phyloP scores from a whole-genome alignment of 2,329 filamentous ascomycete genomes.

The Alternaria arborescens region DNA sequence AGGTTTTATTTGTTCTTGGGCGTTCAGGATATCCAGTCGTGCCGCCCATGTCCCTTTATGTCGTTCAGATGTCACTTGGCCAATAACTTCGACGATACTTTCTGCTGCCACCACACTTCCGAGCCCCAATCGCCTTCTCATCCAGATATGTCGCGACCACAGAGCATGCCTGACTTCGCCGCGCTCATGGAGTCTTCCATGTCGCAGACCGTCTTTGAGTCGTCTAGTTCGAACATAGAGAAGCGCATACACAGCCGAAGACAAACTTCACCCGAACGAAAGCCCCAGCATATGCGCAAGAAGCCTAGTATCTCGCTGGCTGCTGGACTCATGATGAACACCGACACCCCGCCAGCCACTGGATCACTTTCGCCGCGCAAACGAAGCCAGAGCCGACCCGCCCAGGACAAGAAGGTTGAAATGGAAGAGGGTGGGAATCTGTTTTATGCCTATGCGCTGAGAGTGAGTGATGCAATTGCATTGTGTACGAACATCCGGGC shows the following conservation, averaged over 20 bases:
- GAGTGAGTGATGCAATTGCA: slow-evolving; percentile 27
- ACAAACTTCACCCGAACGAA: slow-evolving; percentile 33
- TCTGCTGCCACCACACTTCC: slow-evolving; percentile 14
- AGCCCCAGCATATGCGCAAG: slow-evolving; percentile 34
- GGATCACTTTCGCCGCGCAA: slow-evolving; percentile 27
- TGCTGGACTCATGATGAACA: slow-evolving; percentile 48
- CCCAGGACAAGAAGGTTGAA: slow-evolving; percentile 13
- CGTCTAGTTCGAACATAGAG: slow-evolving; percentile 36
- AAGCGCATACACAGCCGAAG: slow-evolving; percentile 31
- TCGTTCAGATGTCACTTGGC: slow-evolving; percentile 17
- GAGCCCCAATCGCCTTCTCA: not conserved
- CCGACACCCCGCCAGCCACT: slow-evolving; percentile 24
- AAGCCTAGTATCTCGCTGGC: slow-evolving; percentile 47
- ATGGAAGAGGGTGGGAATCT: slow-evolving; percentile 28
- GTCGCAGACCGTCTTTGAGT: slow-evolving; percentile 22
- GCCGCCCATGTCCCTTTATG: slow-evolving; percentile 12
- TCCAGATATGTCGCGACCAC: slow-evolving; percentile 39
- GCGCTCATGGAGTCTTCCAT: slow-evolving; percentile 42
- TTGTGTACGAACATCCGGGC: not conserved
- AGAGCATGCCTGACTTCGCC: slow-evolving; percentile 48
- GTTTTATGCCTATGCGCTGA: slow-evolving; percentile 49
- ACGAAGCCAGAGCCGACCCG: slow-evolving; percentile 20
- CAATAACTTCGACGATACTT: slow-evolving; percentile 20
- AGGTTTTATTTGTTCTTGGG: slow-evolving; percentile 10
- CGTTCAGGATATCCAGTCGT: not conserved